A percentile compares a stretch with the other conserved stretches of the same genome.
Evolutionary conservation across 2,329 filamentous ascomycete species (phyloP).

Genomic region (Aspergillus aculeatinus): DNA sequence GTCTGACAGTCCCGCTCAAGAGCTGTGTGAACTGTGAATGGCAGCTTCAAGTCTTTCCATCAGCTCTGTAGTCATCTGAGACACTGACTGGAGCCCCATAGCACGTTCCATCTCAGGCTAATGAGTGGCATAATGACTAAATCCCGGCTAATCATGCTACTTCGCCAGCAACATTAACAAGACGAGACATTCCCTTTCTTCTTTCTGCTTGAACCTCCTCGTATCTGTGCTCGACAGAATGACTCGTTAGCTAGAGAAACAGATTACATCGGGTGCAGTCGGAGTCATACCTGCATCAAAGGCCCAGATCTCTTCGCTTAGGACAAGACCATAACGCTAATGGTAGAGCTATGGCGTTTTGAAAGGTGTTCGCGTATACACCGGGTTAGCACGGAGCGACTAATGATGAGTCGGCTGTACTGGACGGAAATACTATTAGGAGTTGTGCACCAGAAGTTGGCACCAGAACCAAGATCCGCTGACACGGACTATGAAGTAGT

Average conservation of each 20-base stretch:
- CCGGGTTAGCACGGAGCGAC: background rate
- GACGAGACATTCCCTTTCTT: background rate
- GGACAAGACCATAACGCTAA: background rate
- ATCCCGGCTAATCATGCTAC: background rate
- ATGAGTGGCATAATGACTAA: background rate
- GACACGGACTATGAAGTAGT: background rate
- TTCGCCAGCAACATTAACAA: background rate
- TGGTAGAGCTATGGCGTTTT: background rate
- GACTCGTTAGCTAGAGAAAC: background rate
- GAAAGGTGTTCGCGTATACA: background rate
- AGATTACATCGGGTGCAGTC: background rate
- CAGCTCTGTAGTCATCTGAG: background rate
- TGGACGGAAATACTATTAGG: background rate
- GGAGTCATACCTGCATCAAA: background rate
- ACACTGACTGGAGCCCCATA: background rate
- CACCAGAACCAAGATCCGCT: background rate
- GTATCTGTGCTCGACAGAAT: background rate
- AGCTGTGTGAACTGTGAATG: background rate
- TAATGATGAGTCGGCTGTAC: background rate
- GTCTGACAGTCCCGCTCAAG: background rate
- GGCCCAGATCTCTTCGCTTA: background rate
- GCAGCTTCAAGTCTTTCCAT: background rate
- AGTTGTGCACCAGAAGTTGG: background rate
- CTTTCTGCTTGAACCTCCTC: background rate
- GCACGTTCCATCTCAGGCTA: background rate